Conservation (phyloP, 2,329 filamentous ascomycete species). For the Aspergillus vadensis region DNA sequence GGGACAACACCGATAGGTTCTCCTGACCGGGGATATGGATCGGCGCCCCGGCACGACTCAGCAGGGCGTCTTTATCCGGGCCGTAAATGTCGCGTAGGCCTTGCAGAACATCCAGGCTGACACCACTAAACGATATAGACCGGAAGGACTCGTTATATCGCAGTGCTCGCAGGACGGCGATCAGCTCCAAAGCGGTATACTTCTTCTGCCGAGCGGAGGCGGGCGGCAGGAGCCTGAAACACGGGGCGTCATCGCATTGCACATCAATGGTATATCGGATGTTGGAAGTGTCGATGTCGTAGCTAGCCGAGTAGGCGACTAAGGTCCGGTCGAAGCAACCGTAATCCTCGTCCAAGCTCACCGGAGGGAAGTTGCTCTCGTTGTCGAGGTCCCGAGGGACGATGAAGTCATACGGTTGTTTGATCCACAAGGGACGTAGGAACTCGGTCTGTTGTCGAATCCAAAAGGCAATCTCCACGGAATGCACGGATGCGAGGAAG, state of each 20-base stretch:
- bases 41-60: constrained; percentile 60
- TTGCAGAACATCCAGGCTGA: constrained; percentile 67
- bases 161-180: constrained; percentile 68
- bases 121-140: constrained; percentile 67
- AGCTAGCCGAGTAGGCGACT: constrained; percentile 69
- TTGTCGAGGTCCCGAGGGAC: constrained; percentile 60
- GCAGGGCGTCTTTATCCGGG: constrained; percentile 62
- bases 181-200: constrained; percentile 64
- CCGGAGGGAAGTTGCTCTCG: constrained; percentile 48
- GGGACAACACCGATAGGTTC: constrained; percentile 62
- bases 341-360: constrained; percentile 59
- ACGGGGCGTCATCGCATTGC: constrained; percentile 66
- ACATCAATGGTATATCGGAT: constrained; percentile 65
- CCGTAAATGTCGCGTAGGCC: constrained; percentile 62
- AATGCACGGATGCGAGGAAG: constrained; percentile 65
- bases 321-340: constrained; percentile 67
- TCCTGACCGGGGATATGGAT: constrained; percentile 57
- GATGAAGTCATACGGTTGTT: constrained; percentile 63
- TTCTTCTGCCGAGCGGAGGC: constrained; percentile 50
- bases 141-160: constrained; percentile 71
- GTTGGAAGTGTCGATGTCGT: constrained; percentile 66
- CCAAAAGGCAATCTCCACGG: constrained; percentile 64
- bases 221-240: constrained; percentile 65
- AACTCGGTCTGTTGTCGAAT: constrained; percentile 64
- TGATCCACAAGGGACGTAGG: constrained; percentile 66